Base-by-base conservation (phyloP, 495 filamentous ascomycete genomes). In the Penicillium goetzii region DNA sequence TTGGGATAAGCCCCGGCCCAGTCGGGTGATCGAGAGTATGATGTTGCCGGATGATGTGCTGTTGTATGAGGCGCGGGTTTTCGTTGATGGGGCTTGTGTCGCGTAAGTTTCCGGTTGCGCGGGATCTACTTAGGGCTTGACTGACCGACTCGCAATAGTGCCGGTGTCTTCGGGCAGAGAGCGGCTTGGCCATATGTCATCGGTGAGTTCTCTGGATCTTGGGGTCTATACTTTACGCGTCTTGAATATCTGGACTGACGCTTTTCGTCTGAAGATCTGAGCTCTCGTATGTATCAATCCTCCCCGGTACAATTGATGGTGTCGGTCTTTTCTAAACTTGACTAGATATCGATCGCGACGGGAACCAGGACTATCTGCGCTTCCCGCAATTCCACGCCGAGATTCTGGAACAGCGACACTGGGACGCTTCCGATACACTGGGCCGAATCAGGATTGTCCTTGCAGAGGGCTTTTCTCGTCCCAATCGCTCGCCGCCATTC, bases 381-480 rank as follows among this genome's bases (percentile, higher is more conserved):
- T 97, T 96, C 68, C 92, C 92, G 0, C 72, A 78, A 6, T 96
- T 94, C 63, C 89, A 90, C 62, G 78, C 78, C 21, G 89, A 91
- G 68, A 81, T 94, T 19, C 79, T 94, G 9, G 81, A 83, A 38
- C 88, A 92, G 68, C 85, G 77, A 61, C 85, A 87, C 62, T 93
- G 90, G 90, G 86, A 86, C 72, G 86, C 90, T 2, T 83, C 81
- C 14, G 90, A 95, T 53, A 78, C 86, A 36, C 61, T 89, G 4
- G 92, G 92, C 25, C 81, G 90, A 8, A 88, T 97, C 68, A 89
- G 89, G 72, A 76, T 96, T n/a, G 70, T 93, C 34, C 85, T 97
- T 58, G 84, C 89, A 25, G 91, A 95, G 63, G 91, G 90, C 0
- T 89, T 92, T 64, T 62, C 75, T 59, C 76, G 80, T 25, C 77